These are phyloP conservation scores for Beta lomatogona DNA, from an alignment of 179 eudicot species.

Conservation along the genomic window DNA sequence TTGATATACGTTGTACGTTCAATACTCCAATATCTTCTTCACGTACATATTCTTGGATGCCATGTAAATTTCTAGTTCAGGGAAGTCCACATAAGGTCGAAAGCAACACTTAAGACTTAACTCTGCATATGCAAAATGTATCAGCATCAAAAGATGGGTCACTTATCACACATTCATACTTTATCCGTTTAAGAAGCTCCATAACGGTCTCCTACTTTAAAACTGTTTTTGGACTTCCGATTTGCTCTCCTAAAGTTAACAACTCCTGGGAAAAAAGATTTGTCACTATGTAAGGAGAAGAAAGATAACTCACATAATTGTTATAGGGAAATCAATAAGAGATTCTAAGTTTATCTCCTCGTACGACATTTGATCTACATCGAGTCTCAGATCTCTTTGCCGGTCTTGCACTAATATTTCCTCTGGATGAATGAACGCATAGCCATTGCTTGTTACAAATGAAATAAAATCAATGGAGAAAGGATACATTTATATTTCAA, in stretches of 20 bases:
- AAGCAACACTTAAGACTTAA: slow-evolving; percentile 18
- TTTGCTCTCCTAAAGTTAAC: slow-evolving; percentile 5
- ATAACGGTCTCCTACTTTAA: slow-evolving; percentile 15
- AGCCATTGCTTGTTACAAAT: not conserved
- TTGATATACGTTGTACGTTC: slow-evolving; percentile 13
- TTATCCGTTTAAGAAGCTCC: slow-evolving; percentile 4
- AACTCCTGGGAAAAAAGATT: slow-evolving; percentile 13
- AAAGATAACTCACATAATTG: not conserved
- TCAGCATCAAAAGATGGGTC: not conserved
- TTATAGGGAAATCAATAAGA: not conserved
- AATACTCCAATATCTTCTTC: slow-evolving; percentile 32
- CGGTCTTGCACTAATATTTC: not conserved
- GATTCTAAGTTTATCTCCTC: slow-evolving; percentile 1
- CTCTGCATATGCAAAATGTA: slow-evolving; percentile 22
- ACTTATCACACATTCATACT: not conserved
- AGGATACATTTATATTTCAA: too few species aligned
- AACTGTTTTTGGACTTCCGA: not conserved
- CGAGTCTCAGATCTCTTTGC: not conserved
- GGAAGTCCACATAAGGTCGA: not conserved
- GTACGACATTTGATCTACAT: slow-evolving; percentile 13
- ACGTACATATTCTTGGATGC: slow-evolving; percentile 17
- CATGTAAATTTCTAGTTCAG: slow-evolving; percentile 8
- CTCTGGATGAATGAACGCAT: not conserved
- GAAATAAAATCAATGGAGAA: not conserved
- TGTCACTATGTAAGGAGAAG: not conserved